Base-by-base conservation (phyloP, 768 basidiomycete species). In the Fibroporia radiculosa region DNA sequence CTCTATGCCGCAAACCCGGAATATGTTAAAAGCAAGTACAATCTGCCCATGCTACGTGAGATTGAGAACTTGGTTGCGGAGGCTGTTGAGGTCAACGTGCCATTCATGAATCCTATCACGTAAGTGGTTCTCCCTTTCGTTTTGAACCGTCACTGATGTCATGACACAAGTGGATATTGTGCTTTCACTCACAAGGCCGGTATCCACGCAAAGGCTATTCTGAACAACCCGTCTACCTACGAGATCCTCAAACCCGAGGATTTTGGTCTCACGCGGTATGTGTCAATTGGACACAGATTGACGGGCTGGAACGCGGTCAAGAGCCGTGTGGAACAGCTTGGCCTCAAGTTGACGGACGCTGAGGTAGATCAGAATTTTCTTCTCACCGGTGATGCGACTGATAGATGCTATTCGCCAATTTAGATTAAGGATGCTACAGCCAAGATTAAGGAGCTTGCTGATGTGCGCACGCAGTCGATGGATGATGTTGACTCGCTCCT, bases 131-230 rank as follows among this genome's bases (percentile, higher is more conserved):
- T 25, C 47, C 22, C 19, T 40, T 11, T n/a, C 26, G 11, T 19
- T 13, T 4, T 39, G 33, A 19, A 45, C 36, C 14, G 41, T 32
- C 20, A 16, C 13, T 45, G 19, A 27, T 39, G 14, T 18, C n/a
- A n/a, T 29, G 12, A 40, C 41, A 14, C 10, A 32, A 97, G 93
- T 45, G 96, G 96, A 13, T 99, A 97, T 69, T 98, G 96, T 62
- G 96, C 96, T 3, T 99, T 99, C 73, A 99, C 96, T 22, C 96
- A 98, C 82, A 98, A 99, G 83, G 96, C 96, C 18, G 96, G 96
- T 62, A 99, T 99, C 53, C 96, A 99, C 67, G 96, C 96, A 70
- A 99, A 99, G 77, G 96, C 96, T 29, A 99, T 99, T 66, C 80
- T 93, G 51, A 96, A 97, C 72, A 99, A 99, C 75, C 96, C 96